Conservation (phyloP, 306 rosid species). For the Comarum palustre region DNA sequence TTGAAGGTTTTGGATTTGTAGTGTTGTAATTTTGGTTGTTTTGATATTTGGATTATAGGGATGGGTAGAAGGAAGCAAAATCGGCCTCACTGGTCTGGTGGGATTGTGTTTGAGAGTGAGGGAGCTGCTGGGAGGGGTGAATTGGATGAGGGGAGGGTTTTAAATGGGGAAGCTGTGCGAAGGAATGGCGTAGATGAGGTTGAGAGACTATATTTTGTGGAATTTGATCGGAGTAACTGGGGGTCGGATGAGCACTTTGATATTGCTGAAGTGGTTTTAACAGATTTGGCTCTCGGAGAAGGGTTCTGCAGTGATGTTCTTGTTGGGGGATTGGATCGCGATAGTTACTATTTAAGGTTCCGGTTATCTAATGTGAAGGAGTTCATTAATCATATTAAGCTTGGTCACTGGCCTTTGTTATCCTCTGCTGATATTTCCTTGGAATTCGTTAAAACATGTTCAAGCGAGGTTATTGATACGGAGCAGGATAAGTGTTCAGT, state of each 20-base stretch:
- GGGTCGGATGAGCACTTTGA: conserved; percentile 61
- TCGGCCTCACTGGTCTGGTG: conserved; percentile 65
- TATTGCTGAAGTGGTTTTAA: conserved; percentile 74
- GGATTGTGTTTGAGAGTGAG: conserved; percentile 37
- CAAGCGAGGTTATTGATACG: conserved; percentile 26
- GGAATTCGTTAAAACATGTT: conserved; percentile 51
- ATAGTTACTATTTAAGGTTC: conserved; percentile 56
- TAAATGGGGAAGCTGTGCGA: conserved; percentile 29
- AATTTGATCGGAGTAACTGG: conserved; percentile 61
- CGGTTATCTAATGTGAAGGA: conserved; percentile 49
- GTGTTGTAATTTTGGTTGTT: neutral
- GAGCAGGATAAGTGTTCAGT: conserved; percentile 40
- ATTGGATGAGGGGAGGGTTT: conserved; percentile 35
- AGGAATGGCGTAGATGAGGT: conserved; percentile 31
- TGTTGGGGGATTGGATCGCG: conserved; percentile 40
- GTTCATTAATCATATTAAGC: conserved; percentile 55
- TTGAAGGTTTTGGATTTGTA: neutral
- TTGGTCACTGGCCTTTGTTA: conserved; percentile 86
- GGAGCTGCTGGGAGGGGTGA: conserved; percentile 36
- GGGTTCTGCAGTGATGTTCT: conserved; percentile 47
- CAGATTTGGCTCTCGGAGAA: conserved; percentile 47
- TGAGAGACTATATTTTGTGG: conserved; percentile 59
- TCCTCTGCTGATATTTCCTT: conserved; percentile 57
- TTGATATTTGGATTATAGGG: conserved; percentile 26
- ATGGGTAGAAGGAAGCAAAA: conserved; percentile 83